Evolutionary conservation across 768 basidiomycete genomes (phyloP).

Genomic region (Erythrobasidium yunnanense): DNA sequence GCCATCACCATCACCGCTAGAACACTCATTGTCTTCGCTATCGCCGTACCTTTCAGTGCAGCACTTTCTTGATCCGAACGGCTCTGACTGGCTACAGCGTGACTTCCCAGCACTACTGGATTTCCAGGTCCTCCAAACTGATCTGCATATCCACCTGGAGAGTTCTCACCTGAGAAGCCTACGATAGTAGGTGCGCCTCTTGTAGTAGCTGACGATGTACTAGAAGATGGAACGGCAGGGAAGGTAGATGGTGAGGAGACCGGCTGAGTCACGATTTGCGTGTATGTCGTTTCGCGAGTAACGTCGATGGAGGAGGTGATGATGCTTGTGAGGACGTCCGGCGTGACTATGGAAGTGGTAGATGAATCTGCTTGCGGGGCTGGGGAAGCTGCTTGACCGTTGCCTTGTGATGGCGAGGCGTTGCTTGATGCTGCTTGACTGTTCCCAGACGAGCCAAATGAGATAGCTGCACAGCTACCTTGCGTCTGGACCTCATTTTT

Average conservation of each 20-base stretch:
- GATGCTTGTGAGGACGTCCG: background rate
- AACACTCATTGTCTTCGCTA: no score
- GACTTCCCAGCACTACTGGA: background rate
- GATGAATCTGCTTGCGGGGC: background rate
- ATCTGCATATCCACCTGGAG: background rate
- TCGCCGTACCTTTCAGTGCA: no score
- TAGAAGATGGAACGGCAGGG: background rate
- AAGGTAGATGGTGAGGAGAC: background rate
- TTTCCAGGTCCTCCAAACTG: background rate
- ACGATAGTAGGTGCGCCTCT: background rate
- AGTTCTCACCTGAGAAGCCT: background rate
- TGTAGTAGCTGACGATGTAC: background rate
- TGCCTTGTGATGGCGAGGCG: background rate
- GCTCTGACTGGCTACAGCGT: no score
- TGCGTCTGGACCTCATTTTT: background rate
- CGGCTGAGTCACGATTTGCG: background rate
- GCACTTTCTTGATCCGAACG: no score
- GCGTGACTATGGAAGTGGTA: background rate
- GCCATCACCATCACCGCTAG: no score
- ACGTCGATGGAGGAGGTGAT: background rate
- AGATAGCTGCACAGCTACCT: conserved; percentile 8
- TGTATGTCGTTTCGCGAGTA: background rate
- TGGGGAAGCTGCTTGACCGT: background rate
- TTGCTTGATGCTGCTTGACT: background rate
- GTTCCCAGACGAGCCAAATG: background rate